Base-by-base conservation (phyloP, 345 rosid species). In the Diplotaxis tenuifolia region DNA sequence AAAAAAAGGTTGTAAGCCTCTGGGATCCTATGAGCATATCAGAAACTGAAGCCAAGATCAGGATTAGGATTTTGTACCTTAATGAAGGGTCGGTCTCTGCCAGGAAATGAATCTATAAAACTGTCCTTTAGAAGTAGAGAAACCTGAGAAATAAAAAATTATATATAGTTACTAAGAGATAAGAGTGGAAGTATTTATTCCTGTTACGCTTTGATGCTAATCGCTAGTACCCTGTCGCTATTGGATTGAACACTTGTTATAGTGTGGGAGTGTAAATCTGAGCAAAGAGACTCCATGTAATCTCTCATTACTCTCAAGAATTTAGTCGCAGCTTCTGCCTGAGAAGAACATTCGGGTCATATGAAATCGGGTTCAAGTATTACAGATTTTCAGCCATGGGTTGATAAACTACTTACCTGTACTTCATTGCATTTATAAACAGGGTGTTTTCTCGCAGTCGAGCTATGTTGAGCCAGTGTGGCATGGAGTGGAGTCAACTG, bases 241-340 rank as follows among this genome's bases (percentile, higher is more conserved):
- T 88, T 84, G 75, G 99, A 87, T 77, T 95, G 96, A 74, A 95
- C 99, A 72, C 84, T 92, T 56, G 99, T 95, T 83, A 95, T 95
- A 25, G 97, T 83, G 68, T 89, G 95, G 63, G 88, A 85, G 67
- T 87, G 88, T 82, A 95, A 74, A 71, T 92, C 88, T 20, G 89
- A 80, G 82, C 96, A 92, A 73, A 95, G 83, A 7, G 96, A 95
- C 79, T 92, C 97, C 85, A 89, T 62, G 79, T 91, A 92, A 74
- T 75, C 79, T 75, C 87, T 83, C 92, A 92, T 84, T 74, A 87
- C 82, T 16, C 73, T 75, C 87, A 92, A 88, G 82, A 91, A 89
- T 18, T 76, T 70, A 20, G 69, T 74, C 21, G 97, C 92, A 31
- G 92, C 97, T 68, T 73, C 75, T 36, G 71, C 78, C 82, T 78